These are phyloP conservation scores for Boletus tomentosulus DNA, from an alignment of 768 basidiomycete genomes.

Conservation along the genomic window DNA sequence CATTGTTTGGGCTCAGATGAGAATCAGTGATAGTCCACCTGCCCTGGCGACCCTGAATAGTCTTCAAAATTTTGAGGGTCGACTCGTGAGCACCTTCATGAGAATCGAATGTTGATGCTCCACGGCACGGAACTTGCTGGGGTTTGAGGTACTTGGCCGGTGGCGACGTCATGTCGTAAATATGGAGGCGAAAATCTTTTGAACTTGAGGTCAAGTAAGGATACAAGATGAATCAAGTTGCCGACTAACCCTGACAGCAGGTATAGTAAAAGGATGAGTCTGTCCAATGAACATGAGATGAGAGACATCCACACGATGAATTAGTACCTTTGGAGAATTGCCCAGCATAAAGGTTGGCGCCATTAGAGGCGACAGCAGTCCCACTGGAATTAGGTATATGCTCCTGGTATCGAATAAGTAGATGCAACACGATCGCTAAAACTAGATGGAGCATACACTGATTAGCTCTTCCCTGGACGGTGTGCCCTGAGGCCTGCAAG, in stretches of 20 bases:
- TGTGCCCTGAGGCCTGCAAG: constrained; percentile 30
- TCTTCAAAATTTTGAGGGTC: constrained; percentile 50
- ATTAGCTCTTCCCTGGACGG: constrained; percentile 49
- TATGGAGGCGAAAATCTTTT: constrained; percentile 83
- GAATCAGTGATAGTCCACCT: constrained; percentile 96
- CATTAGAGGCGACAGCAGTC: constrained; percentile 70
- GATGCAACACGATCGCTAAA: not conserved
- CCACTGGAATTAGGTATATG: constrained; percentile 78
- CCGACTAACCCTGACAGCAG: constrained; percentile 66
- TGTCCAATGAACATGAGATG: constrained; percentile 23
- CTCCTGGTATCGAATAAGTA: constrained; percentile 39
- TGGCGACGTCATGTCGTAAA: constrained; percentile 74
- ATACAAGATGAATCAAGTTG: not conserved
- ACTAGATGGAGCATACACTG: constrained; percentile 40
- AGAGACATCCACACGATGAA: not conserved
- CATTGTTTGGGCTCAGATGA: constrained; percentile 84
- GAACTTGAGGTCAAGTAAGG: not conserved
- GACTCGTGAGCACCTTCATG: constrained; percentile 42
- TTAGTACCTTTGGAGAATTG: constrained; percentile 70
- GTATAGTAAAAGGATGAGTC: constrained; percentile 94
- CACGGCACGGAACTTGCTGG: constrained; percentile 11
- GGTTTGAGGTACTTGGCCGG: constrained; percentile 23
- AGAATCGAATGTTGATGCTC: constrained; percentile 20
- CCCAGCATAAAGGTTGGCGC: constrained; percentile 76
- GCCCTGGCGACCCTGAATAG: constrained; percentile 70